Evolutionary conservation across 2,329 filamentous ascomycete species (phyloP).

Genomic region (Pseudogymnoascus sp.): DNA sequence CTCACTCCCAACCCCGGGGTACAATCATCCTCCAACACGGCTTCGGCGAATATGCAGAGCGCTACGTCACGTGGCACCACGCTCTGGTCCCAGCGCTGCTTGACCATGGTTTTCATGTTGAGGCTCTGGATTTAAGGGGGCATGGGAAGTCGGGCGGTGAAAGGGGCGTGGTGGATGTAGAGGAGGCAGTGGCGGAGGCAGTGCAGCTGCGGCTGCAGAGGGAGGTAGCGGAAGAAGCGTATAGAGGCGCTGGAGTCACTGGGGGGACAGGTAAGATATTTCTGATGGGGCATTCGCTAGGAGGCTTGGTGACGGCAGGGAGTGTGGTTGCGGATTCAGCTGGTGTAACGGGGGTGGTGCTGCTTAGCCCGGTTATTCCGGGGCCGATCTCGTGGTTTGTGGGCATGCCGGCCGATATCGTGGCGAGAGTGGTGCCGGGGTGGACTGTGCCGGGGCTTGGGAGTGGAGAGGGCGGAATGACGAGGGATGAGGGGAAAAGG

Average conservation of each 20-base stretch:
- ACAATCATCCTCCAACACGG: not conserved
- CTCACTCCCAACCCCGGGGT: not conserved
- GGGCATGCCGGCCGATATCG: not conserved
- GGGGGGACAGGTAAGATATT: not conserved
- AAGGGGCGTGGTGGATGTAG: not conserved
- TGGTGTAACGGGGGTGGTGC: not conserved
- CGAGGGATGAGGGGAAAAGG: not conserved
- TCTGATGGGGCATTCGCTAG: not conserved
- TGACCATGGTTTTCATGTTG: not conserved
- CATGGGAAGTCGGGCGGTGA: not conserved
- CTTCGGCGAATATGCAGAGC: not conserved
- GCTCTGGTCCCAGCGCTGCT: not conserved
- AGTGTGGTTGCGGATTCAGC: not conserved
- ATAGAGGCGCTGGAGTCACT: not conserved
- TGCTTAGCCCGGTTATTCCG: not conserved
- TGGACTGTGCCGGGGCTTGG: not conserved
- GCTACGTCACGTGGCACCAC: not conserved
- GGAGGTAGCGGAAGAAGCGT: not conserved
- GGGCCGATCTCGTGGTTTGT: not conserved
- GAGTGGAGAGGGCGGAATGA: not conserved
- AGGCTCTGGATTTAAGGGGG: not conserved
- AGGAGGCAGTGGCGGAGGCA: not conserved
- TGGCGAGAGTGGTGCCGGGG: not conserved
- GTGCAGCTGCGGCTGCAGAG: not conserved
- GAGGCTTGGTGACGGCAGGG: not conserved